Base-by-base conservation (phyloP, 2,329 filamentous ascomycete genomes). In the Arthrobotrys iridis region DNA sequence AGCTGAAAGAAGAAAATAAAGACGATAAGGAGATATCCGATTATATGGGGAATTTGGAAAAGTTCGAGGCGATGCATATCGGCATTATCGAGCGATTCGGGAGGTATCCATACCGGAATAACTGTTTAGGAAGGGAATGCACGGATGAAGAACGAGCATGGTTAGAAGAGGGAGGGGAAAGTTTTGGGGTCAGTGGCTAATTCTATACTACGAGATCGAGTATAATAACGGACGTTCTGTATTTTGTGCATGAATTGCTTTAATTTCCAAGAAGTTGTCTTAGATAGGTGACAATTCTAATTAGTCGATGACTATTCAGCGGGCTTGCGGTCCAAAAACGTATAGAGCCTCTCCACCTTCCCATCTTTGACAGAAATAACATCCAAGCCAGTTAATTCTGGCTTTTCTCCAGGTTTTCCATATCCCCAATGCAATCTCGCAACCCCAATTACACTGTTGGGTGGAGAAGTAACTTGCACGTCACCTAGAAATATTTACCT, bases 71-170 rank as follows among this genome's bases (percentile, higher is more conserved):
- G 77, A 83, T 82, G 77, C 88, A 89, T 78, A 79, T 80, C 20
- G 83, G 83, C 20, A 85, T 88, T 11, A 80, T 89, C 37, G 80
- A 83, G 65, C 82, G 73, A 67, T 89, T 89, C 79, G 87, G 87
- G 0, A 81, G 88, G 62, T 89, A 88, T 81, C 87, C 88, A 6
- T 85, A 89, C 80, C 82, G 88, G 4, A 89, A 89, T 78, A 79
- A 80, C 64, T 82, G 82, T 0, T 60, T 89, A 58, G 86, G 85
- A 0, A 81, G 88, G 76, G 80, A 83, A 73, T 82, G 80, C 46
- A 88, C 85, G 4, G 76, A 77, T 0, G 86, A 86, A 74, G 87
- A 89, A 81, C 79, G 72, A 59, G 81, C 82, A 76, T 89, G 85
- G 80, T 77, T 89, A 43, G 82, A 83, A 55, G 82, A 82, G 5